Percentiles rank a stretch among this genome's conserved stretches.
Conservation (phyloP, 1,284 basidiomycete species). For the Quambalaria eucalypti region DNA sequence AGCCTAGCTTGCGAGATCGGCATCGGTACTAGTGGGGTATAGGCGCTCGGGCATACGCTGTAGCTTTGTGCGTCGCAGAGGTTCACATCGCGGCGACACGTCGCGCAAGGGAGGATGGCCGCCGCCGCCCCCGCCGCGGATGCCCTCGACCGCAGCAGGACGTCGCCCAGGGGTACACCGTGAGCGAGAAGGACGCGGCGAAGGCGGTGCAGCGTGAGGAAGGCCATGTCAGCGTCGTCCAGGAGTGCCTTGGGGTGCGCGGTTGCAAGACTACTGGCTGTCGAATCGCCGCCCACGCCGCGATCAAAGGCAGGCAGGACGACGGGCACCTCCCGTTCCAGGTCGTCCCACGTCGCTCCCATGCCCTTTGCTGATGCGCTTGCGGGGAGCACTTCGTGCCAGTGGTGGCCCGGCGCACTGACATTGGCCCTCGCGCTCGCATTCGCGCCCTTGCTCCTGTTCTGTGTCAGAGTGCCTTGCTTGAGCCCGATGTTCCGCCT, state of each 20-base stretch:
- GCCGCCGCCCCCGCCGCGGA: too few species aligned
- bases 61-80: conserved; percentile 8
- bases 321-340: conserved; percentile 1
- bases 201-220: conserved; percentile 19
- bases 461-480: neutral
- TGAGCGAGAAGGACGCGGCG: conserved; percentile 15
- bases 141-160: conserved; percentile 11
- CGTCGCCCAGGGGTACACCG: conserved; percentile 11
- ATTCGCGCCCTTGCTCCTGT: neutral
- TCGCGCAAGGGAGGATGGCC: neutral
- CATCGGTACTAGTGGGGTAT: neutral
- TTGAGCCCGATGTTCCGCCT: neutral
- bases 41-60: neutral
- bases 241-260: too few species aligned
- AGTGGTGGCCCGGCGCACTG: conserved; percentile 7
- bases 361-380: conserved; percentile 7
- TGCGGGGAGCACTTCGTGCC: conserved; percentile 7
- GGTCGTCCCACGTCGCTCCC: conserved; percentile 7
- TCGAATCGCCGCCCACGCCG: neutral
- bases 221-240: neutral
- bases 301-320: neutral
- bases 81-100: conserved; percentile 7
- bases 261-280: neutral
- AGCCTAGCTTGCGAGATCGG: neutral
- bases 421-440: conserved; percentile 5